Conservation (phyloP, 2,329 filamentous ascomycete genomes). For the Arthrobotrys conoides region DNA sequence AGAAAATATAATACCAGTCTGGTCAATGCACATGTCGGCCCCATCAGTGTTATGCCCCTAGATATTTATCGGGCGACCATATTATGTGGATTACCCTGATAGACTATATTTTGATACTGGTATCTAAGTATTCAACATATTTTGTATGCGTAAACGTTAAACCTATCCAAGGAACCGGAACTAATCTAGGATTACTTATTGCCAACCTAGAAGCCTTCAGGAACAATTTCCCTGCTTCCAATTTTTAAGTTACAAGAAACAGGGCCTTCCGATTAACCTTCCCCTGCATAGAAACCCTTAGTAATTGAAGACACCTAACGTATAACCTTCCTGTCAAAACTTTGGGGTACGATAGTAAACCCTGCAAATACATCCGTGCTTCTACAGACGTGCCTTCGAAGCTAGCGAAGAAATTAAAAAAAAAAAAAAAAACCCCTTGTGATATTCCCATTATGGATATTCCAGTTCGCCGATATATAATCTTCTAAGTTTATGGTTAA, state of each 20-base stretch:
- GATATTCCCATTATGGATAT: background rate
- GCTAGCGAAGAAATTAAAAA: background rate
- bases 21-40: background rate
- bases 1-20: background rate
- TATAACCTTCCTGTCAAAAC: background rate
- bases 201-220: background rate
- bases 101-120: background rate
- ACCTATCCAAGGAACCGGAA: background rate
- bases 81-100: background rate
- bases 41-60: background rate
- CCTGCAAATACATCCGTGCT: background rate
- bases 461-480: background rate
- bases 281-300: background rate
- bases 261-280: background rate
- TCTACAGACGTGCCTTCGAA: background rate
- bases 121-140: background rate
- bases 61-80: background rate
- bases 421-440: no score
- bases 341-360: background rate
- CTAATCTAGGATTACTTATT: background rate
- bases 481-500: background rate
- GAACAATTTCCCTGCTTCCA: background rate
- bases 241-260: background rate
- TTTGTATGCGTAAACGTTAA: conserved; percentile 4
- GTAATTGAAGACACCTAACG: background rate